Evolutionary conservation across 2,329 filamentous ascomycete species (phyloP), one percentile per base, ranked within the genome.

Genomic region (Didymella keratinophila): DNA sequence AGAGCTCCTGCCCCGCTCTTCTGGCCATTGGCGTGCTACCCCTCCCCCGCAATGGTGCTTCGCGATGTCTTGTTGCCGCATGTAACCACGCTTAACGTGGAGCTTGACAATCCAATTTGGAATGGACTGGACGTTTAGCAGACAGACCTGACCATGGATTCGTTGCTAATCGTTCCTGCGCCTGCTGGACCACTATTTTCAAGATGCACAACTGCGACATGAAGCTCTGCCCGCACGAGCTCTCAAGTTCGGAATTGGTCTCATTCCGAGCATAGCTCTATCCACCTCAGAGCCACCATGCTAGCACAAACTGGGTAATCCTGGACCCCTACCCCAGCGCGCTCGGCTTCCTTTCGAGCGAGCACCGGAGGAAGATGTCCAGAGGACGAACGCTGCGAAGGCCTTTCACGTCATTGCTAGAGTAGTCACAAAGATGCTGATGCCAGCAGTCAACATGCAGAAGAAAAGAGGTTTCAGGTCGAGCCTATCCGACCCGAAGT

Each of bases 311-410:
- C 57, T 11, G 21, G 62, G 69, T 37, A 70, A 57, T 51, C 65
- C 63, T 61, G 56, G 46, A 30, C 46, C 42, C 58, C 59, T 45
- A 55, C 55, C 59, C 36, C 44, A 60, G 46, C 34, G 25, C 45
- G 30, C 62, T 75, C 73, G 73, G 72, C 67, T 71, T 72, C 73
- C 73, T 61, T 75, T 76, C 62, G 70, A 74, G 74, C 74, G 75
- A 77, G 63, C 56, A 58, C 56, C 60, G 52, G 63, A 8, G 28
- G 30, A 20, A 56, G 36, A 55, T 60, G 46, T 30, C 56, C 56
- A 59, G 56, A 59, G 46, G 20, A 16, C 48, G 18, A 32, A 28
- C 8, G n/a, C n/a, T 20, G n/a, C n/a, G 49, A 48, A 20, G 14
- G 27, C 14, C 2, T 12, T 42, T 46, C 42, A 18, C 43, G 28